A percentile compares a stretch with the other conserved stretches of the same genome.
Evolutionary conservation across 2,329 filamentous ascomycete genomes (phyloP).

Genomic region (Cercospora zeae-maydis): DNA sequence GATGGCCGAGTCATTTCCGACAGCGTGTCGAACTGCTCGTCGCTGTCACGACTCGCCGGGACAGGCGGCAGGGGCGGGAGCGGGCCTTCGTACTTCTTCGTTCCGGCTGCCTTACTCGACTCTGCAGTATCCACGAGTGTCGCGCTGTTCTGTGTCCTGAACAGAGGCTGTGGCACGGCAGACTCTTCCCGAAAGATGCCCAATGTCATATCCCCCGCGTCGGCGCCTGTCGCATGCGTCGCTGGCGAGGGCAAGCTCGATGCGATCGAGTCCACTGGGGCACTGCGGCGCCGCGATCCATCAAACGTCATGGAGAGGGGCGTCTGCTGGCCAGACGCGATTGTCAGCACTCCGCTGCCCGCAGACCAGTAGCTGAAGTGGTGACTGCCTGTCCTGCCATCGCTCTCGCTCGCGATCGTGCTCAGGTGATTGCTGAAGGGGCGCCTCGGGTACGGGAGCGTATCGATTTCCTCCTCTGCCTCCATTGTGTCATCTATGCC

Average conservation of each 20-base stretch:
- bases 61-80: conserved; percentile 33
- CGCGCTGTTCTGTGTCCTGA: conserved; percentile 21
- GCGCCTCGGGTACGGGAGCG: conserved; percentile 31
- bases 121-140: conserved; percentile 4
- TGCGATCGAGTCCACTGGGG: conserved; percentile 26
- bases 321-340: conserved; percentile 27
- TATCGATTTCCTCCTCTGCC: conserved; percentile 30
- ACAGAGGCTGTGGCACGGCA: conserved; percentile 36
- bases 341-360: conserved; percentile 33
- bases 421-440: conserved; percentile 35
- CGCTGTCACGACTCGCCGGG: conserved; percentile 27
- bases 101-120: not conserved
- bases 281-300: conserved; percentile 24
- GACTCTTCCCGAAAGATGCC: conserved; percentile 33
- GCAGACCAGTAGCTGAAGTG: conserved; percentile 35
- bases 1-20: conserved; percentile 34
- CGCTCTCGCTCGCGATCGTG: conserved; percentile 39
- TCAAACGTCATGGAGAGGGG: conserved; percentile 24
- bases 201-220: conserved; percentile 33
- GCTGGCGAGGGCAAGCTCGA: conserved; percentile 21
- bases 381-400: conserved; percentile 28
- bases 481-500: conserved; percentile 23
- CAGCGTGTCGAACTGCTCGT: conserved; percentile 37
- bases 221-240: conserved; percentile 19
- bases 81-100: conserved; percentile 30